A percentile compares a stretch with the other conserved stretches of the same genome.
Conservation (phyloP, 805 yeast genomes). For the Hyphopichia homilentoma region DNA sequence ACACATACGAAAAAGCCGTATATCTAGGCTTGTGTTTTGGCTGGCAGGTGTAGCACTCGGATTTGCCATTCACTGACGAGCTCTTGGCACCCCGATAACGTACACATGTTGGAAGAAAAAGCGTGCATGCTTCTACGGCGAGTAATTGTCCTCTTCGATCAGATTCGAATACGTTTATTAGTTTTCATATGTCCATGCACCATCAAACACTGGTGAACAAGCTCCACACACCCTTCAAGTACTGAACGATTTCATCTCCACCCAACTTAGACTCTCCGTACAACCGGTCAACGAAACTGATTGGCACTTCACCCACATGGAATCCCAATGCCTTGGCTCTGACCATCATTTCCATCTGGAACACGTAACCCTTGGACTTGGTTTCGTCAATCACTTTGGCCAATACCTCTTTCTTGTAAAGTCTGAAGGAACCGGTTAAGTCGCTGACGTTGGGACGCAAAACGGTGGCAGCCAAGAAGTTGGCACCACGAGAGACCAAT, state of each 20-base stretch:
- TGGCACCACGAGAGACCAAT: slow-evolving; percentile 75
- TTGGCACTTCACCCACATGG: slow-evolving; percentile 75
- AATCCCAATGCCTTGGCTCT: slow-evolving; percentile 74
- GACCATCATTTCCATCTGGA: slow-evolving; percentile 88
- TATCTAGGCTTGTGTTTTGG: too few relatives aligned
- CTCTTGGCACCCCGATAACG: too few relatives aligned
- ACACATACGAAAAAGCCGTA: too few relatives aligned
- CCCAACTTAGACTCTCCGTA: slow-evolving; percentile 79
- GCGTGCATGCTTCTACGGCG: too few relatives aligned
- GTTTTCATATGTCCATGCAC: too few relatives aligned
- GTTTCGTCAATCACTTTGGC: slow-evolving; percentile 64
- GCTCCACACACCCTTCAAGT: slow-evolving; percentile 72
- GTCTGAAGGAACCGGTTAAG: slow-evolving; percentile 72
- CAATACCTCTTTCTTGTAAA: slow-evolving; percentile 67
- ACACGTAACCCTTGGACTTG: slow-evolving; percentile 73
- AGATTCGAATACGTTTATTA: too few relatives aligned
- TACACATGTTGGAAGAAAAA: too few relatives aligned
- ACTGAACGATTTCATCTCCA: slow-evolving; percentile 76
- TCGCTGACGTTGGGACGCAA: slow-evolving; percentile 72
- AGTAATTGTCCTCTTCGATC: too few relatives aligned
- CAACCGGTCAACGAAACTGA: slow-evolving; percentile 71
- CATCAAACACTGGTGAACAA: slow-evolving; percentile 56
- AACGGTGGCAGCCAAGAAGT: slow-evolving; percentile 68
- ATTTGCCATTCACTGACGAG: too few relatives aligned
- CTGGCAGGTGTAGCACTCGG: too few relatives aligned